These are phyloP conservation scores for Leptodermis oblonga DNA, from an alignment of 257 asterid genomes.

Conservation along the genomic window DNA sequence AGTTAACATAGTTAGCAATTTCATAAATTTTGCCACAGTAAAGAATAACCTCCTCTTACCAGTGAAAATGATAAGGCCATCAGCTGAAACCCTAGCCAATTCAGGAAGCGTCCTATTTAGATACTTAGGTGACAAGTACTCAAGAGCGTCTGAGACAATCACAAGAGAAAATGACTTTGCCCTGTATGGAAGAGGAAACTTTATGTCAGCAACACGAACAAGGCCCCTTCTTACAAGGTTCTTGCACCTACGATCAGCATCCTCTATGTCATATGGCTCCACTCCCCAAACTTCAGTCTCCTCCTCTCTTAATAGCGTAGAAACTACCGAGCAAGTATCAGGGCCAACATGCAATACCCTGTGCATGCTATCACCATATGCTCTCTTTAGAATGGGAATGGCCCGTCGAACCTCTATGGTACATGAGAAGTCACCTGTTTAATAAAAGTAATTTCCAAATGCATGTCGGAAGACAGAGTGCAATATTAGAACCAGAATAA, in stretches of 20 bases:
- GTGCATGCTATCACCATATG: slow-evolving; percentile 39
- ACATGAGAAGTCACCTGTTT: slow-evolving; percentile 35
- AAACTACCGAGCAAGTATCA: slow-evolving; percentile 36
- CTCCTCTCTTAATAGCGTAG: slow-evolving; percentile 28
- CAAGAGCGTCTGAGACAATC: slow-evolving; percentile 32
- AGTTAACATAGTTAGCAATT: neutral
- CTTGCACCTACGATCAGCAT: slow-evolving; percentile 34
- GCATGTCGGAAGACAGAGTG: neutral
- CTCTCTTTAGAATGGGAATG: slow-evolving; percentile 31
- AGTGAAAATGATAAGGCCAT: slow-evolving; percentile 29
- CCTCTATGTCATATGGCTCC: slow-evolving; percentile 44
- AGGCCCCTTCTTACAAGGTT: slow-evolving; percentile 33
- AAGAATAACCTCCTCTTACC: slow-evolving; percentile 20
- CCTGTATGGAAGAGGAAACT: slow-evolving; percentile 37
- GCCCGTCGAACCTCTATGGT: slow-evolving; percentile 26
- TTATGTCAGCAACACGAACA: slow-evolving; percentile 43
- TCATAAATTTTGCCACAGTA: neutral
- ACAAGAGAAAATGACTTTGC: slow-evolving; percentile 38
- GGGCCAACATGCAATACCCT: slow-evolving; percentile 43
- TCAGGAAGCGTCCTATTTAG: slow-evolving; percentile 38
- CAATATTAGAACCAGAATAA: neutral
- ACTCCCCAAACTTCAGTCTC: slow-evolving; percentile 41
- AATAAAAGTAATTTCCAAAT: slow-evolving; percentile 6
- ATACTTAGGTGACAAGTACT: slow-evolving; percentile 33
- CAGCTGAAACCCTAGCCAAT: slow-evolving; percentile 34